A percentile compares a stretch with the other conserved stretches of the same genome.
Conservation (phyloP, 495 filamentous ascomycete genomes). For the Aspergillus cristatus region DNA sequence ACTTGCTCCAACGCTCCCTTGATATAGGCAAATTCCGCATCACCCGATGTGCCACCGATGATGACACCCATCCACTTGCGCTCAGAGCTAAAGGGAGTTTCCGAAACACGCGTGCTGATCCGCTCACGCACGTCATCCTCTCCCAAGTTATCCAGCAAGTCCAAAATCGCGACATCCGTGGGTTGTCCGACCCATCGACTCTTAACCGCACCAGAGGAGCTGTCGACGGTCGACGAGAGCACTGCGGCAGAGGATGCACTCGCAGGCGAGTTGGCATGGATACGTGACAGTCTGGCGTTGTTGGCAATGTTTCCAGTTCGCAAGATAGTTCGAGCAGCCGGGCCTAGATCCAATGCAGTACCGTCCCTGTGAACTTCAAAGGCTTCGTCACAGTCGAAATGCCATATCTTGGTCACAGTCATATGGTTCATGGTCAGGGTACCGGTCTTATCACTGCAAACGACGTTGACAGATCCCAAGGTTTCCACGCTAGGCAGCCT, state of each 20-base stretch:
- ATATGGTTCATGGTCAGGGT: slow-evolving; percentile 97
- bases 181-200: slow-evolving; percentile 96
- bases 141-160: slow-evolving; percentile 80
- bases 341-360: slow-evolving; percentile 52
- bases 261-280: slow-evolving; percentile 49
- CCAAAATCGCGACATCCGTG: slow-evolving; percentile 90
- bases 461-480: slow-evolving; percentile 94
- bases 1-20: slow-evolving; percentile 92
- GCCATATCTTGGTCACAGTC: slow-evolving; percentile 96
- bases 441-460: slow-evolving; percentile 97
- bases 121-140: slow-evolving; percentile 85
- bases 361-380: slow-evolving; percentile 68
- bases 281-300: slow-evolving; percentile 69
- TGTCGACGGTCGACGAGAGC: slow-evolving; percentile 64
- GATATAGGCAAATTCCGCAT: slow-evolving; percentile 72
- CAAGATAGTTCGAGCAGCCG: slow-evolving; percentile 67
- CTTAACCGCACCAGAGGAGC: slow-evolving; percentile 49
- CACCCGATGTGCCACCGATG: slow-evolving; percentile 47
- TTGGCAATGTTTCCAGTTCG: slow-evolving; percentile 94
- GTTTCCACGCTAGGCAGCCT: slow-evolving; percentile 95
- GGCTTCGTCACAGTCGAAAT: slow-evolving; percentile 62
- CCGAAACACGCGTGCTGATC: slow-evolving; percentile 65
- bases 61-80: slow-evolving; percentile 98
- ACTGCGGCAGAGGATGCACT: slow-evolving; percentile 65
- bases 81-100: slow-evolving; percentile 93